These are phyloP conservation scores for Dryas integrifolia DNA, from an alignment of 331 rosid genomes.

Conservation along the genomic window DNA sequence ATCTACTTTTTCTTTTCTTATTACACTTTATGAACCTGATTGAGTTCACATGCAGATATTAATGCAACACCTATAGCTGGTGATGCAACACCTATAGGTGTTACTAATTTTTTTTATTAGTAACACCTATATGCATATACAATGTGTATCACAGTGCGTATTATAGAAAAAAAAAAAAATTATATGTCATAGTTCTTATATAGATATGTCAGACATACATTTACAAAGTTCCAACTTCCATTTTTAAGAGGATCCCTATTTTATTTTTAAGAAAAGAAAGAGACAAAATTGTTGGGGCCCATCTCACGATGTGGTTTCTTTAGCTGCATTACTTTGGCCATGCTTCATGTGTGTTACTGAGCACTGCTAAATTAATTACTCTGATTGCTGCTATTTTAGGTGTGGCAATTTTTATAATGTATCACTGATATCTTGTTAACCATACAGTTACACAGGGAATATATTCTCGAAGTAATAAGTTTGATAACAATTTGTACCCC, in stretches of 20 bases:
- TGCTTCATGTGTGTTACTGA: not conserved
- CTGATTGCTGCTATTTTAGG: not conserved
- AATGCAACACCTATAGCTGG: not conserved
- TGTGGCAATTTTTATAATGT: not conserved
- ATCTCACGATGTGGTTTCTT: too few relatives aligned
- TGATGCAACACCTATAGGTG: not conserved
- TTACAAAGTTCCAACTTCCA: too few relatives aligned
- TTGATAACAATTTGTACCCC: conserved; percentile 35
- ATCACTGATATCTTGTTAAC: conserved; percentile 21
- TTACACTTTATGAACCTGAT: not conserved
- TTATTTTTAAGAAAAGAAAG: too few relatives aligned
- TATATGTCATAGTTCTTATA: not conserved
- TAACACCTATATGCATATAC: not conserved
- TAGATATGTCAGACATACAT: not conserved
- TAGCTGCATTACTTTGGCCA: not conserved
- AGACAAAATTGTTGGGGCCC: too few relatives aligned
- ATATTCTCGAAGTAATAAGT: conserved; percentile 39
- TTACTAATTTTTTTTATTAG: too few relatives aligned
- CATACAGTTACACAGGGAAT: conserved; percentile 74
- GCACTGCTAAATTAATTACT: not conserved
- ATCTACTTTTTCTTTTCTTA: not conserved
- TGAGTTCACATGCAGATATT: not conserved
- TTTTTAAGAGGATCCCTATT: too few relatives aligned
- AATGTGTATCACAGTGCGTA: not conserved
- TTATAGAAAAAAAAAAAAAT: not conserved